phyloP scores from a whole-genome alignment of 1,139 yeast genomes.

The Casaregolazyma suthepensis region DNA sequence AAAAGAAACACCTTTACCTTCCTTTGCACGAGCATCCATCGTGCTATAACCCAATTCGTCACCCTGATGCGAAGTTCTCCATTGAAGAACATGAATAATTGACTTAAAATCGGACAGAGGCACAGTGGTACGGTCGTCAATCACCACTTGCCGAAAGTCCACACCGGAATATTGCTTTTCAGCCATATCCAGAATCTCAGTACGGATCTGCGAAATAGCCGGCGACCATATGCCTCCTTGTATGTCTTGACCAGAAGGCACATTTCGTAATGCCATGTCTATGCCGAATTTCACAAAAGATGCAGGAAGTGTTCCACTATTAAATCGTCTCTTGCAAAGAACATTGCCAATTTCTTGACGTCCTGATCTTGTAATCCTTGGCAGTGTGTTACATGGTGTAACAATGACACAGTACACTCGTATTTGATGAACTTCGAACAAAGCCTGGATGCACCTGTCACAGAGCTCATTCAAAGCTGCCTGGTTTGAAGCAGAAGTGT shows the following conservation, averaged over 20 bases:
- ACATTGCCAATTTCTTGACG: slow-evolving; percentile 90
- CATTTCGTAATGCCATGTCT: slow-evolving; percentile 55
- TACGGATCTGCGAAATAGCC: slow-evolving; percentile 54
- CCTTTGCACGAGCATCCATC: slow-evolving; percentile 40
- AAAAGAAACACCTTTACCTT: slow-evolving; percentile 68
- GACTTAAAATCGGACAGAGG: slow-evolving; percentile 67
- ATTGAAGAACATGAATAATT: slow-evolving; percentile 68
- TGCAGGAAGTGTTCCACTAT: slow-evolving; percentile 69
- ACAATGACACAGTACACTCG: slow-evolving; percentile 77
- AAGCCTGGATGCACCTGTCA: slow-evolving; percentile 62
- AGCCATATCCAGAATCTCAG: slow-evolving; percentile 41
- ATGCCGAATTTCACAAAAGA: slow-evolving; percentile 78
- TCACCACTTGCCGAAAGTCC: slow-evolving; percentile 66
- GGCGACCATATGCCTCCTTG: slow-evolving; percentile 85
- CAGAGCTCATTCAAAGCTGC: slow-evolving; percentile 67
- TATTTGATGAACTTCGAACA: slow-evolving; percentile 66
- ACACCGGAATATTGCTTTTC: slow-evolving; percentile 67
- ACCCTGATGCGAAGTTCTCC: slow-evolving; percentile 67
- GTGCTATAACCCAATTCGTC: slow-evolving; percentile 79
- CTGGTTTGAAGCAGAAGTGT: slow-evolving; percentile 8
- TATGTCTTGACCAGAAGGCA: slow-evolving; percentile 75
- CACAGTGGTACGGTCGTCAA: slow-evolving; percentile 73
- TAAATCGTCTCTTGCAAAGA: slow-evolving; percentile 76
- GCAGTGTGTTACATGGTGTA: slow-evolving; percentile 75
- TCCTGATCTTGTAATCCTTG: slow-evolving; percentile 78